Evolutionary conservation across 768 basidiomycete genomes (phyloP).

Genomic region (Pleurotus tuoliensis): DNA sequence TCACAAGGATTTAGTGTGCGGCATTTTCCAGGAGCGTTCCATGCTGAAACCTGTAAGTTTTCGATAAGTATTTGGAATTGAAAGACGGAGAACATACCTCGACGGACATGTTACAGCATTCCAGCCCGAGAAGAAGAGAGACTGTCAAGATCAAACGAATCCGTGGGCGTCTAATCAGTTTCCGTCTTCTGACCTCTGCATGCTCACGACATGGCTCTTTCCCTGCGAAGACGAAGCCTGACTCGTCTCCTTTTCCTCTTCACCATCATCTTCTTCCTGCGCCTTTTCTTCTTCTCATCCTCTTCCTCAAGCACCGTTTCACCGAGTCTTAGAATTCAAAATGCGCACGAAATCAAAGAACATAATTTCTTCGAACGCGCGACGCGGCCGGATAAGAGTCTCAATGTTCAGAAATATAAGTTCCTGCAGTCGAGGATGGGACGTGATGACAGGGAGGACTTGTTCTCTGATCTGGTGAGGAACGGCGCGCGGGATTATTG

Average conservation of each 20-base stretch:
- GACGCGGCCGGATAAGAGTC: conserved; percentile 61
- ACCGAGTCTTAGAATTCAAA: conserved; percentile 16
- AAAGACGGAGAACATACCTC: too few relatives aligned
- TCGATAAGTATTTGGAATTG: too few relatives aligned
- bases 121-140: too few relatives aligned
- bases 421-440: conserved; percentile 90
- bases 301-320: conserved; percentile 16
- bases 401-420: conserved; percentile 85
- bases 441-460: conserved; percentile 77
- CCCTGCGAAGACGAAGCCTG: conserved; percentile 47
- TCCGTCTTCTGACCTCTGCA: not conserved
- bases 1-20: not conserved
- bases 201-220: conserved; percentile 29
- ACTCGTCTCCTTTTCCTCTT: conserved; percentile 37
- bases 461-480: conserved; percentile 70
- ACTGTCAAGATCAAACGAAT: not conserved
- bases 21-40: too few relatives aligned
- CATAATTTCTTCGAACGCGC: conserved; percentile 55
- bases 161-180: not conserved
- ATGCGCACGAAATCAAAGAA: conserved; percentile 39
- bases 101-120: too few relatives aligned
- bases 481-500: conserved; percentile 87
- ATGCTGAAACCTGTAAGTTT: too few relatives aligned
- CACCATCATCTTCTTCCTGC: conserved; percentile 30
- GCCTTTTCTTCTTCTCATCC: conserved; percentile 34